phyloP scores from a whole-genome alignment of 192 early-diverging fungal genomes.

The Coemansia sp. region DNA sequence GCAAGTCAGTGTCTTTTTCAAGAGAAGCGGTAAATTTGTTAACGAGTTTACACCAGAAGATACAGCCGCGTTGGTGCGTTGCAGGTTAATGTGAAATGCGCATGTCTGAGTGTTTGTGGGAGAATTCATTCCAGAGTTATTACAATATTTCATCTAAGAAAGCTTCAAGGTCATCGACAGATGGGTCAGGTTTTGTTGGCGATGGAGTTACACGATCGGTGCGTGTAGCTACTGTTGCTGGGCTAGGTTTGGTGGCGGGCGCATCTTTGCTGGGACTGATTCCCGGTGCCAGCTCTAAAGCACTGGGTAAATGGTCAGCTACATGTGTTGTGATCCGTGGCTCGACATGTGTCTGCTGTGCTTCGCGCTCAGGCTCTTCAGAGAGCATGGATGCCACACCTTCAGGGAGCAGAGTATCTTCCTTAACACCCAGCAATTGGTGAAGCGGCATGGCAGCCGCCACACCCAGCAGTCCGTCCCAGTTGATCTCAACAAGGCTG shows the following conservation, averaged over 20 bases:
- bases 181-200: constrained; percentile 2
- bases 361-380: background rate
- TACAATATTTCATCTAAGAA: constrained; percentile 43
- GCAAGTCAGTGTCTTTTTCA: too few species aligned
- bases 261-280: background rate
- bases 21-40: too few species aligned
- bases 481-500: constrained; percentile 17
- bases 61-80: too few species aligned
- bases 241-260: background rate
- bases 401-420: constrained; percentile 4
- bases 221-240: background rate
- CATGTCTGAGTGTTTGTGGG: background rate
- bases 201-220: background rate
- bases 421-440: constrained; percentile 13
- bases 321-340: background rate
- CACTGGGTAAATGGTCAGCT: background rate
- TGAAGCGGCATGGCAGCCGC: constrained; percentile 11
- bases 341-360: background rate
- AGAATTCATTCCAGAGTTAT: background rate
- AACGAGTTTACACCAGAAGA: too few species aligned
- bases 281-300: constrained; percentile 20
- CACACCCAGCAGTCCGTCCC: constrained; percentile 12
- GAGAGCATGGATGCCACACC: background rate
- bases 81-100: too few species aligned
- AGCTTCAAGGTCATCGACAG: constrained; percentile 40